A percentile compares a stretch with the other conserved stretches of the same genome.
phyloP scores from a whole-genome alignment of 1,139 yeast genomes.

The Kodamaea derodonti region DNA sequence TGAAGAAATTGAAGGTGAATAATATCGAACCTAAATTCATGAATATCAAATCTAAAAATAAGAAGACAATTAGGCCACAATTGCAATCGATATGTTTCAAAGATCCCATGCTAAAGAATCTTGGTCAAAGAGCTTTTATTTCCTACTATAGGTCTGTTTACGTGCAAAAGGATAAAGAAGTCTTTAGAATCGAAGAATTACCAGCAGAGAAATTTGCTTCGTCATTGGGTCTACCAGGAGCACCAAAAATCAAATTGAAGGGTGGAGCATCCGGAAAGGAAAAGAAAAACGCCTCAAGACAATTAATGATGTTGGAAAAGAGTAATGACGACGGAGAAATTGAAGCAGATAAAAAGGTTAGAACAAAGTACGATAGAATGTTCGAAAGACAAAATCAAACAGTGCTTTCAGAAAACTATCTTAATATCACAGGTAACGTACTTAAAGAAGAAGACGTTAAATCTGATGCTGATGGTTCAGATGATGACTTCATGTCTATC shows the following conservation, averaged over 20 bases:
- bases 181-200: slow-evolving; percentile 70
- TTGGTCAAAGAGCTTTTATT: slow-evolving; percentile 93
- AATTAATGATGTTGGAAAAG: slow-evolving; percentile 52
- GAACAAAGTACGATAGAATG: slow-evolving; percentile 94
- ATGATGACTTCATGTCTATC: slow-evolving; percentile 76
- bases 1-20: slow-evolving; percentile 56
- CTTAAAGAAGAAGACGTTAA: slow-evolving; percentile 22
- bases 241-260: slow-evolving; percentile 81
- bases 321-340: slow-evolving; percentile 67
- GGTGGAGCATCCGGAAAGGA: slow-evolving; percentile 59
- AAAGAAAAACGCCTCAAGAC: slow-evolving; percentile 77
- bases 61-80: slow-evolving; percentile 77
- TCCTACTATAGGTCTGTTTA: slow-evolving; percentile 83
- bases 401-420: slow-evolving; percentile 83
- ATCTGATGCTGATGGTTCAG: slow-evolving; percentile 39
- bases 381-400: slow-evolving; percentile 93
- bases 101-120: slow-evolving; percentile 84
- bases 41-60: slow-evolving; percentile 72
- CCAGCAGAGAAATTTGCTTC: slow-evolving; percentile 84
- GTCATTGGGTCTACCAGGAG: slow-evolving; percentile 91
- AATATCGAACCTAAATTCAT: slow-evolving; percentile 69
- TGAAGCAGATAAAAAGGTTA: slow-evolving; percentile 37
- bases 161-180: slow-evolving; percentile 82
- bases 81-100: slow-evolving; percentile 88
- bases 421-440: slow-evolving; percentile 54